phyloP scores from a whole-genome alignment of 768 basidiomycete species.

The Nidula microcarpa region DNA sequence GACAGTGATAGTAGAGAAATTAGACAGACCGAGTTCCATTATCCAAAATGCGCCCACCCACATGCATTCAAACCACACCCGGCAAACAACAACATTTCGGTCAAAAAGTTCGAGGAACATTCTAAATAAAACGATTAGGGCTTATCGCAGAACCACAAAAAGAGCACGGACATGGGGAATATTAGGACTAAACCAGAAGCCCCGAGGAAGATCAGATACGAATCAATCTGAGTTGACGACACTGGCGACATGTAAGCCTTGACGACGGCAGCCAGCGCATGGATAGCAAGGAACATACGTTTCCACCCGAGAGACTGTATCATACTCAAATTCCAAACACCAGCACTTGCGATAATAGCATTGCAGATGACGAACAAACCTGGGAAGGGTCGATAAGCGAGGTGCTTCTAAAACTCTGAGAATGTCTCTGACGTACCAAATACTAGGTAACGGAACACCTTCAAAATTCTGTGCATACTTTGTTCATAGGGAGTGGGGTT shows the following conservation, averaged over 20 bases:
- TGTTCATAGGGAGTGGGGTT: constrained; percentile 22
- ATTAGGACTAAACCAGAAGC: constrained; percentile 54
- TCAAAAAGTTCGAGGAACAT: constrained; percentile 58
- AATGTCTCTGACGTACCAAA: constrained; percentile 44
- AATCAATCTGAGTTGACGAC: constrained; percentile 43
- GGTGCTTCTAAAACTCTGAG: neutral
- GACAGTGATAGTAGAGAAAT: neutral
- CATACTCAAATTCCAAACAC: constrained; percentile 68
- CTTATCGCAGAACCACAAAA: neutral
- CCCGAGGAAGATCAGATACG: constrained; percentile 59
- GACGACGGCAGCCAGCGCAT: neutral
- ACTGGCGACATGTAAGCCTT: constrained; percentile 7
- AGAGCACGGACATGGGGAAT: constrained; percentile 52
- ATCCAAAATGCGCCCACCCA: constrained; percentile 60
- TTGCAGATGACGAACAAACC: constrained; percentile 62
- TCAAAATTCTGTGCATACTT: constrained; percentile 43
- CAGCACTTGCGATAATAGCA: constrained; percentile 60
- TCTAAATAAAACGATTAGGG: constrained; percentile 20
- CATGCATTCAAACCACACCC: constrained; percentile 69
- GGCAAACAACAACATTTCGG: constrained; percentile 46
- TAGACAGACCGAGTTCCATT: constrained; percentile 54
- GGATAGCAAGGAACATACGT: constrained; percentile 27
- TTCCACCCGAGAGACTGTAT: constrained; percentile 26
- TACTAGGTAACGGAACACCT: constrained; percentile 52
- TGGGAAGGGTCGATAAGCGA: constrained; percentile 19